A percentile compares a stretch with the other conserved stretches of the same genome.
Conservation (phyloP, 306 rosid genomes). For the Hippophae tibetana region DNA sequence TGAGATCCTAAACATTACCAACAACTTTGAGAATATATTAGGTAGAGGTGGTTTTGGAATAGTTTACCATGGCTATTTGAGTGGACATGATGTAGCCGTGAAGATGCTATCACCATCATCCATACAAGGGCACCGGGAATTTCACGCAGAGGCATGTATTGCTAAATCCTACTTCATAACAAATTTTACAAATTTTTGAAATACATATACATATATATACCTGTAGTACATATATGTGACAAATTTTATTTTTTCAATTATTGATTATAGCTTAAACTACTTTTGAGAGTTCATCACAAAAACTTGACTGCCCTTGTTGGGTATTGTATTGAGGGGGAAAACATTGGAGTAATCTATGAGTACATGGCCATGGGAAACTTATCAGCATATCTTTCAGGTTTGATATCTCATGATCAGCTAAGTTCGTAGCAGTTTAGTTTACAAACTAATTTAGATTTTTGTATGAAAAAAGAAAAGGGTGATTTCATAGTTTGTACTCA, state of each 20-base stretch:
- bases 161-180: not conserved
- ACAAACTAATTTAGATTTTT: not conserved
- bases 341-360: conserved; percentile 24
- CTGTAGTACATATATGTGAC: not conserved
- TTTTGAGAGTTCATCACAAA: conserved; percentile 30
- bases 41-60: conserved; percentile 39
- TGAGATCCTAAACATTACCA: conserved; percentile 24
- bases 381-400: conserved; percentile 20
- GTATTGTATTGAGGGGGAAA: conserved; percentile 16
- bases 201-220: not conserved
- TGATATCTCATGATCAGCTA: not conserved
- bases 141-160: conserved; percentile 28
- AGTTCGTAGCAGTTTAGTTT: not conserved
- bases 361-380: conserved; percentile 25
- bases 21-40: conserved; percentile 25
- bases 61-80: conserved; percentile 26
- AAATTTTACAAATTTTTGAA: not conserved
- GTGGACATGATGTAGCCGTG: conserved; percentile 30
- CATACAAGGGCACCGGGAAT: conserved; percentile 20
- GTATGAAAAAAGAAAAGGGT: not conserved
- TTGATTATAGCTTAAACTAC: conserved; percentile 18
- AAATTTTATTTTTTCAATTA: not conserved
- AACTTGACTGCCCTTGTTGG: conserved; percentile 23
- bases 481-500: not conserved
- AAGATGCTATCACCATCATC: conserved; percentile 28